Evolutionary conservation across 2,329 filamentous ascomycete genomes (phyloP).

Genomic region (Diaporthe sp.): DNA sequence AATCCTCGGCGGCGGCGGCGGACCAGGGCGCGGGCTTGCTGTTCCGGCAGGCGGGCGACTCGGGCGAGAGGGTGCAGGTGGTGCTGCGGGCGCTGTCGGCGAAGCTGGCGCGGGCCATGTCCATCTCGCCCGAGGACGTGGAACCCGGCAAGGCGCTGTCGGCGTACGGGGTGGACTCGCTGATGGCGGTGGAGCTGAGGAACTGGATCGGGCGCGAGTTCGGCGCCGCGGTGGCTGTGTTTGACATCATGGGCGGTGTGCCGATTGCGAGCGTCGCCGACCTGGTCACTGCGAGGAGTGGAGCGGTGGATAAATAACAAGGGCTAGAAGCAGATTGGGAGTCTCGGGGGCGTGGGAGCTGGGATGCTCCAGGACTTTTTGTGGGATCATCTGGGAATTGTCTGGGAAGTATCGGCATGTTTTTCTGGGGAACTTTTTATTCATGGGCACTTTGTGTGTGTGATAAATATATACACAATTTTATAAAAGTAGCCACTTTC

Average conservation of each 20-base stretch:
- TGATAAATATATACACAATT: neutral
- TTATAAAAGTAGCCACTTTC: conserved; percentile 22
- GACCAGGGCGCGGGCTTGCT: conserved; percentile 39
- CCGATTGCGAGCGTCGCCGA: conserved; percentile 24
- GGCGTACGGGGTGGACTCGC: conserved; percentile 56
- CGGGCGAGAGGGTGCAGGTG: conserved; percentile 29
- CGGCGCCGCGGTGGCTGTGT: conserved; percentile 52
- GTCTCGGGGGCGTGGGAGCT: conserved; percentile 1
- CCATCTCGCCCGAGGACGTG: conserved; percentile 49
- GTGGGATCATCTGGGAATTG: neutral
- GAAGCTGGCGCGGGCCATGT: conserved; percentile 52
- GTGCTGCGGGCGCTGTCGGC: conserved; percentile 46
- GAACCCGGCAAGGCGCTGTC: conserved; percentile 48
- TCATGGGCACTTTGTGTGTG: neutral
- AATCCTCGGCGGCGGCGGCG: conserved; percentile 33
- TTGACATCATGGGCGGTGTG: conserved; percentile 52
- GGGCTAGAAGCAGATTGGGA: conserved; percentile 1
- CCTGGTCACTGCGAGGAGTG: conserved; percentile 29
- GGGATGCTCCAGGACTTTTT: neutral
- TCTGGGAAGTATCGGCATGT: conserved; percentile 2
- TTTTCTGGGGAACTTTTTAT: conserved; percentile 11
- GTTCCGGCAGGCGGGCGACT: conserved; percentile 35
- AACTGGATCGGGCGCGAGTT: conserved; percentile 57
- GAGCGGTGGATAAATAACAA: conserved; percentile 17
- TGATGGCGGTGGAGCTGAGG: conserved; percentile 60